Conservation (phyloP, 805 yeast species). For the Geotrichum ghanense region DNA sequence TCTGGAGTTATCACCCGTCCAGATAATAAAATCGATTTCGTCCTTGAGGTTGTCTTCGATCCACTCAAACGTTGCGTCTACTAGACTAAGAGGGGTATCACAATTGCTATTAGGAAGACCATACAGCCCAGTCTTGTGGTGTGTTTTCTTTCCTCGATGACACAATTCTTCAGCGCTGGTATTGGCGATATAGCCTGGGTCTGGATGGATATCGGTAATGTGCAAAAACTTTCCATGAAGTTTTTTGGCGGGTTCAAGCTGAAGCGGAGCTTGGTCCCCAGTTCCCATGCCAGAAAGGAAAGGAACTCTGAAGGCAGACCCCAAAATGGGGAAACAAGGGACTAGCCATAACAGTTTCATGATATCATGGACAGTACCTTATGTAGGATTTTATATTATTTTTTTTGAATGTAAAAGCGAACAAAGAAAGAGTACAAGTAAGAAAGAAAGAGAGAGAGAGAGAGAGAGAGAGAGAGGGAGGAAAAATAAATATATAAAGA, state of each 20-base stretch:
- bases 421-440: no score
- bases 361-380: no score
- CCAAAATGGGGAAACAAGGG: neutral
- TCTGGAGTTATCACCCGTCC: constrained; percentile 86
- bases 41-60: constrained; percentile 50
- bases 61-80: constrained; percentile 59
- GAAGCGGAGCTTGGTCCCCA: neutral
- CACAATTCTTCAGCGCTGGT: constrained; percentile 40
- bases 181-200: constrained; percentile 50
- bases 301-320: neutral
- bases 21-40: constrained; percentile 72
- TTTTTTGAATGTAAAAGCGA: no score
- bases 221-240: constrained; percentile 72
- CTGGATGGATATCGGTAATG: constrained; percentile 81
- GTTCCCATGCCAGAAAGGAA: neutral
- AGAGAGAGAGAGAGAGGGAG: neutral
- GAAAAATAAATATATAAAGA: no score
- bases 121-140: constrained; percentile 43
- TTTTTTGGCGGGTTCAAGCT: neutral
- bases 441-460: neutral
- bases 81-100: constrained; percentile 56
- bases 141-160: constrained; percentile 33
- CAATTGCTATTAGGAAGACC: constrained; percentile 74
- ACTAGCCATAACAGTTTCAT: neutral
- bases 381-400: neutral